Percentiles rank a stretch among this genome's conserved stretches.
phyloP scores from a whole-genome alignment of 164 flowering plant genomes.

The Santalum album region DNA sequence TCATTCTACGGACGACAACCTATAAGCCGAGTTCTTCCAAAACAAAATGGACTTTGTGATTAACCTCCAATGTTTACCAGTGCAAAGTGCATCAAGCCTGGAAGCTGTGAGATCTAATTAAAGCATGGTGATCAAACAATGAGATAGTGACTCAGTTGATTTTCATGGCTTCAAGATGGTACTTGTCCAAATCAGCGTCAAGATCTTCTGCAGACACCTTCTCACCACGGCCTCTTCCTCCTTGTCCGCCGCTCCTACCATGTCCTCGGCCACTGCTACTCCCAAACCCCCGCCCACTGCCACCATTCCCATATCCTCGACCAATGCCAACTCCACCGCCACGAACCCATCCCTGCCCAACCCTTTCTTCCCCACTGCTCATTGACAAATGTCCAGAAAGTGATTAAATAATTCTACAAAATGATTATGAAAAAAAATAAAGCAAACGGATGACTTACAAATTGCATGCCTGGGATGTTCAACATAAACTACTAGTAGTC shows the following conservation, averaged over 20 bases:
- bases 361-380: background rate
- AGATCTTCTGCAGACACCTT: constrained; percentile 27
- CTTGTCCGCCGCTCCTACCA: constrained; percentile 12
- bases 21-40: too few relatives aligned
- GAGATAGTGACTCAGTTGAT: constrained; percentile 13
- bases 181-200: constrained; percentile 39
- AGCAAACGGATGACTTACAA: too few relatives aligned
- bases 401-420: too few relatives aligned
- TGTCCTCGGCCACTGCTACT: constrained; percentile 9
- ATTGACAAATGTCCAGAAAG: too few relatives aligned
- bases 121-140: background rate
- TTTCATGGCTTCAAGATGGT: constrained; percentile 23
- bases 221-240: constrained; percentile 5
- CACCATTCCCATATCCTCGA: constrained; percentile 12
- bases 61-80: constrained; percentile 20
- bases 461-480: too few relatives aligned
- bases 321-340: constrained; percentile 2
- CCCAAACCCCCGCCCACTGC: too few relatives aligned
- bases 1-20: too few relatives aligned
- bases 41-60: too few relatives aligned
- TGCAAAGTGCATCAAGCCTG: constrained; percentile 7
- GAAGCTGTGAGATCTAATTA: constrained; percentile 1
- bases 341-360: background rate
- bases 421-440: too few relatives aligned
- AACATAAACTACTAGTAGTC: too few relatives aligned